These are phyloP conservation scores for Trametes versicolor DNA, from an alignment of 1,284 basidiomycete species.

Conservation along the genomic window DNA sequence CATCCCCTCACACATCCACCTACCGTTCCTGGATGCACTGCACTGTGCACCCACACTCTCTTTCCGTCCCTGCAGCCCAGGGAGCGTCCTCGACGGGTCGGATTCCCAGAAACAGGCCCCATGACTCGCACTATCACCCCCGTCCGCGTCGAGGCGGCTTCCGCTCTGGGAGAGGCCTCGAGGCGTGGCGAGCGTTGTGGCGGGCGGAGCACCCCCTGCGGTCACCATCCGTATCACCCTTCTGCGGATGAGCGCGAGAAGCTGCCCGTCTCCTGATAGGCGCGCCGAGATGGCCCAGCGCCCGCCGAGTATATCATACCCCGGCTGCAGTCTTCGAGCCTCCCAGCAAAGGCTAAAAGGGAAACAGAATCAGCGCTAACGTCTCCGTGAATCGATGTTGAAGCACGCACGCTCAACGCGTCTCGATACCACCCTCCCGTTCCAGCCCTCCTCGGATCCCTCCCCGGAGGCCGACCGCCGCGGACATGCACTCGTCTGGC, in stretches of 20 bases:
- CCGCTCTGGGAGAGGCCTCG: not conserved
- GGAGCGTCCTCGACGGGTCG: not conserved
- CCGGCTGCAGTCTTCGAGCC: too few relatives aligned
- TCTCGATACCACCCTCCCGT: too few relatives aligned
- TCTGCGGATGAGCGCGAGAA: constrained; percentile 8
- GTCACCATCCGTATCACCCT: not conserved
- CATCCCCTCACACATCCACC: not conserved
- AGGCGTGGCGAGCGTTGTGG: constrained; percentile 4
- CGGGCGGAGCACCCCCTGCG: not conserved
- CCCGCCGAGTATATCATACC: not conserved
- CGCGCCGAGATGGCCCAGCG: not conserved
- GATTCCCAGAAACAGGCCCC: not conserved
- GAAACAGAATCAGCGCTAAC: too few relatives aligned
- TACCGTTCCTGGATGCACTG: not conserved
- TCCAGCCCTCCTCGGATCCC: too few relatives aligned
- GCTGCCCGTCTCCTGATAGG: not conserved
- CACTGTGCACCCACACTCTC: not conserved
- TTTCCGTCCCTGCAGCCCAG: not conserved
- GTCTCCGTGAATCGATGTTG: too few relatives aligned
- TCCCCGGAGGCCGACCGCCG: too few relatives aligned
- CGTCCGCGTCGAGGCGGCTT: not conserved
- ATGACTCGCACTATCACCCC: not conserved
- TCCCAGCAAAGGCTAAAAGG: too few relatives aligned
- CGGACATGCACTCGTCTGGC: too few relatives aligned
- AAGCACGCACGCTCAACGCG: too few relatives aligned